Percentiles rank a stretch among this genome's conserved stretches.
Conservation (phyloP, 1,284 basidiomycete species). For the Ceratobasidium sp. region DNA sequence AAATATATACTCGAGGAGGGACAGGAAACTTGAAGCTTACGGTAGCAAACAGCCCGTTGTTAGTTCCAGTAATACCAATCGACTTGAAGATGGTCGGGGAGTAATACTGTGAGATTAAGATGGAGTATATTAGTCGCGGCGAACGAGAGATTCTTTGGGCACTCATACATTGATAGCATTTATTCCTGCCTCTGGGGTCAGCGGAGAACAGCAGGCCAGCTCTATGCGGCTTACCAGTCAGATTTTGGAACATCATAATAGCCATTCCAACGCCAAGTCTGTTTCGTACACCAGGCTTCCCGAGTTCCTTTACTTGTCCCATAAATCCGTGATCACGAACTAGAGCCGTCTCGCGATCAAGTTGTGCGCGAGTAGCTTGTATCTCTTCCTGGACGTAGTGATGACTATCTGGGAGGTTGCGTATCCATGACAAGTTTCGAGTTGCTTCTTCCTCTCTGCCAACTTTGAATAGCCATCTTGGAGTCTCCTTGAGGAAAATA, state of each 20-base stretch:
- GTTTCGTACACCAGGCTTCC: conserved; percentile 39
- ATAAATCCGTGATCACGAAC: conserved; percentile 8
- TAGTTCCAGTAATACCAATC: conserved; percentile 58
- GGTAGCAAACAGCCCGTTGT: conserved; percentile 58
- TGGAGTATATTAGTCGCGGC: too few relatives aligned
- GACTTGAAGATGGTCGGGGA: conserved; percentile 58
- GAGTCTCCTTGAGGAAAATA: conserved; percentile 62
- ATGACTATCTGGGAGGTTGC: conserved; percentile 56
- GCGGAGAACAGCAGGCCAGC: neutral
- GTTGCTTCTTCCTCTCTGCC: conserved; percentile 56
- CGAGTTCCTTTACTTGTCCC: conserved; percentile 29
- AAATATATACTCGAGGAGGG: neutral
- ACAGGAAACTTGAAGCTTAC: neutral
- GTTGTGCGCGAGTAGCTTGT: conserved; percentile 29
- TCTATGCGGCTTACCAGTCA: conserved; percentile 15
- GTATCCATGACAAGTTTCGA: conserved; percentile 57
- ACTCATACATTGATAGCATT: conserved; percentile 55
- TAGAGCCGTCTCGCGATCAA: conserved; percentile 6
- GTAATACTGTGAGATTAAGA: conserved; percentile 52
- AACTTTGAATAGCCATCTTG: conserved; percentile 62
- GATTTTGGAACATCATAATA: conserved; percentile 39
- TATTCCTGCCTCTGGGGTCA: conserved; percentile 50
- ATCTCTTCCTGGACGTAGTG: conserved; percentile 58
- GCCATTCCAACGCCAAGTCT: conserved; percentile 39
- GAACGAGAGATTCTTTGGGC: neutral